Base-by-base conservation (phyloP, 1,284 basidiomycete species). In the Vanrija sp. region DNA sequence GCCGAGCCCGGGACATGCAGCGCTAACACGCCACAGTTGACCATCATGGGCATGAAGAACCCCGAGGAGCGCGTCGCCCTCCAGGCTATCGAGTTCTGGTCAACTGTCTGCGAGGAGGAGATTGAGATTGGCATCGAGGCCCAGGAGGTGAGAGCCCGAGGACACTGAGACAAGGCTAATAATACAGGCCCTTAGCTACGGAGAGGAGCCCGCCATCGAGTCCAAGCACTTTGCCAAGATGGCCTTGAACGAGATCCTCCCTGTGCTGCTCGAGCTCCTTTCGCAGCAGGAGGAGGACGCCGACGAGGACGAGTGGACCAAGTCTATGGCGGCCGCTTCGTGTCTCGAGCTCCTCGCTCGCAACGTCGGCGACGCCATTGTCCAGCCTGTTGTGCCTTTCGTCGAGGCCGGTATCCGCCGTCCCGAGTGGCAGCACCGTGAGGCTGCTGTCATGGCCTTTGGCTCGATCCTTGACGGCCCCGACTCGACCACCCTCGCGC, bases 61-160 rank as follows among this genome's bases (percentile, higher is more conserved):
- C 75, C 78, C 16, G 93, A 98, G 65, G 92, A 96, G 67, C 81
- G 84, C 15, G 95, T 99, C 19, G 91, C 92, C 0, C 78, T 97
- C 37, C 95, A 99, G 76, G 96, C 96, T 18, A 88, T 99, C 60
- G 95, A 99, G 71, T 99, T 99, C 78, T 99, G 96, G 95, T 93
- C 93, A 4, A 98, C 95, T 5, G 95, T 98, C 7, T 98, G 94
- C 69, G 95, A 99, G 72, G 91, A 97, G 73, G 95, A 99, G 76
- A 87, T 92, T 44, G 93, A 97, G 60, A 79, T 98, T 52, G 85
- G 86, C n/a, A 83, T 92, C 61, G 93, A 98, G 72, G 88, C 89
- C 1, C 85, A 89, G 61, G 94, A 98, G 79, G 90, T 89, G 65
- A 57, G 79, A n/a, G n/a, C n/a, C n/a, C 71, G n/a, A 6, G 23